Evolutionary conservation across 805 yeast species (phyloP), one percentile per base, ranked within the genome.

Genomic region (Wickerhamomyces kurtzmanii): DNA sequence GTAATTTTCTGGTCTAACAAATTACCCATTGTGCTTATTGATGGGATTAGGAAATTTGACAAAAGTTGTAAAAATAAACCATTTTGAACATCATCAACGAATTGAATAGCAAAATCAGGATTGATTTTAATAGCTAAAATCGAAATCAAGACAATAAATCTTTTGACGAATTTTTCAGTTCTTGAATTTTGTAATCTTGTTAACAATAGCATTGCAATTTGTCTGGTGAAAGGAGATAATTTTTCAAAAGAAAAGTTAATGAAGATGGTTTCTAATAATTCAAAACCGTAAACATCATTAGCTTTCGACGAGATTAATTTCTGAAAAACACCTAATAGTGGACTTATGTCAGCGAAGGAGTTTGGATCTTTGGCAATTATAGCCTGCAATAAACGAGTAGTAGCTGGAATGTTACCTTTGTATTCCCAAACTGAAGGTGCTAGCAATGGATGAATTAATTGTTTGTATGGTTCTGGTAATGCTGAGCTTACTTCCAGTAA

Each of bases 311-410:
- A 75, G 28, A 91, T 73, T 39, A 91, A 62, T 51, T 87, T 85
- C 57, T 93, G 98, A 63, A 84, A 93, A n/a, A 91, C 94, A 22
- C 99, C 99, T 22, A 91, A 60, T 17, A 91, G 69, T 4, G 96
- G 94, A 20, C 81, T 70, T 23, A 85, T 50, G 27, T 64, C 68
- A n/a, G 45, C 42, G 26, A 56, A 64, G 3, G 53, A 42, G 3
- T 40, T 29, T 8, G 44, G 40, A 22, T 63, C 63, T 12, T 50
- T 49, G 17, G 51, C 45, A n/a, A 75, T 55, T 13, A 89, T 75
- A 6, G 84, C 75, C 31, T 74, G 68, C 22, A 91, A 59, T 28
- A 91, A 60, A 41, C 96, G 71, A 0, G 93, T 78, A 13, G 89
- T 72, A 3, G 96, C 96, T 3, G 98, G 98, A 20, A 89, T 75